These are phyloP conservation scores for Microcyclospora tardicrescens DNA, from an alignment of 2,329 filamentous ascomycete species.

Conservation along the genomic window DNA sequence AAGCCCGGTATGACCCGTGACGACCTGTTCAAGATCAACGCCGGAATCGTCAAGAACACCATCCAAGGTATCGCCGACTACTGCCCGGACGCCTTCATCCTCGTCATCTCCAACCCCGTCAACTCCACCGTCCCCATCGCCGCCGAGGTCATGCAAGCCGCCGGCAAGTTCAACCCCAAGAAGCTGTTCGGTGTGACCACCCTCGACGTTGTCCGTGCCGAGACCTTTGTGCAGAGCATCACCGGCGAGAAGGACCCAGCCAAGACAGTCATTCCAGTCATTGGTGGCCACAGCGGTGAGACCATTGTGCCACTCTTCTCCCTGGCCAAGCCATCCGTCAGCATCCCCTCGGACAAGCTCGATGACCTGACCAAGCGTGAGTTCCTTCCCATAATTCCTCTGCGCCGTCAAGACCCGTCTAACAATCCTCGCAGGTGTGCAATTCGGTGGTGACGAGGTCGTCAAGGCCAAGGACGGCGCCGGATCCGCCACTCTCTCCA, in stretches of 20 bases:
- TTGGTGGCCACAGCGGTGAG: slow-evolving; percentile 94
- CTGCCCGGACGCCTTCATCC: slow-evolving; percentile 83
- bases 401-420: neutral
- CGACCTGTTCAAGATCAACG: slow-evolving; percentile 99
- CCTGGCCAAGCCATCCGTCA: slow-evolving; percentile 66
- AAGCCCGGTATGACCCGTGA: slow-evolving; percentile 99
- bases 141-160: slow-evolving; percentile 88
- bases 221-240: slow-evolving; percentile 87
- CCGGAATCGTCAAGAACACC: slow-evolving; percentile 89
- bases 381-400: slow-evolving; percentile 15
- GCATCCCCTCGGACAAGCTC: slow-evolving; percentile 80
- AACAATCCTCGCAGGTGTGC: slow-evolving; percentile 46
- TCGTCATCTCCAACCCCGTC: slow-evolving; percentile 98
- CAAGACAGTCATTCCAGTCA: slow-evolving; percentile 75
- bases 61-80: slow-evolving; percentile 78
- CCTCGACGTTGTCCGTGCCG: slow-evolving; percentile 92
- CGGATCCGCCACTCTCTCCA: slow-evolving; percentile 82
- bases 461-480: slow-evolving; percentile 89
- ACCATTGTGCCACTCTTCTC: slow-evolving; percentile 98
- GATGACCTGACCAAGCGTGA: slow-evolving; percentile 75
- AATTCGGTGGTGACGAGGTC: slow-evolving; percentile 96
- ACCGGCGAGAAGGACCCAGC: slow-evolving; percentile 69
- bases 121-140: slow-evolving; percentile 98
- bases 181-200: slow-evolving; percentile 98
- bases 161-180: slow-evolving; percentile 86